Conservation (phyloP, 257 asterid species). For the Salvia splendens region DNA sequence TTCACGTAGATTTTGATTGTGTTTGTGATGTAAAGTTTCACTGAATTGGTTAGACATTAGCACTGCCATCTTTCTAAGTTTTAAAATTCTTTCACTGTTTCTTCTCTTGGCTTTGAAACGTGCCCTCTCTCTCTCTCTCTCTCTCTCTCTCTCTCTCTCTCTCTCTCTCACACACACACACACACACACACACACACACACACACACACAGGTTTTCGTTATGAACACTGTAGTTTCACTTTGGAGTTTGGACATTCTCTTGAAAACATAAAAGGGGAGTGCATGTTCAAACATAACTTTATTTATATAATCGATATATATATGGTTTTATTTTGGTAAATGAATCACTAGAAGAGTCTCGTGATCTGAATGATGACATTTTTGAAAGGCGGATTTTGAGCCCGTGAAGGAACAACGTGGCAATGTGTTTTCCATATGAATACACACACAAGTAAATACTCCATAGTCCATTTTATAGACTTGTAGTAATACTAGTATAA, state of each 20-base stretch:
- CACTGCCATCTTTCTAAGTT: background rate
- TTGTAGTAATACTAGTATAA: too few species aligned
- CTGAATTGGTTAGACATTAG: slow-evolving; percentile 10
- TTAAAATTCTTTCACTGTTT: background rate
- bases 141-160: background rate
- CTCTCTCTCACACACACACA: background rate
- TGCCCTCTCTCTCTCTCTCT: background rate
- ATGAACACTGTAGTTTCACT: background rate
- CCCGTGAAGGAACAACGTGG: slow-evolving; percentile 16
- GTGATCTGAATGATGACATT: too few species aligned
- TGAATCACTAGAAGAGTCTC: too few species aligned
- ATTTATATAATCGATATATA: too few species aligned
- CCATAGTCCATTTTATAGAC: too few species aligned
- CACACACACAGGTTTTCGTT: background rate
- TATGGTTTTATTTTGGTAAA: too few species aligned
- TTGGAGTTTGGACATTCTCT: too few species aligned
- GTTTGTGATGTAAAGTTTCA: slow-evolving; percentile 32
- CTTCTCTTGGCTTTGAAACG: background rate
- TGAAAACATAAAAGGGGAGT: too few species aligned
- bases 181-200: too few species aligned
- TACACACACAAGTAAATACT: too few species aligned
- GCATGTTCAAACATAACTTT: too few species aligned
- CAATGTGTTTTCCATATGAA: slow-evolving; percentile 4
- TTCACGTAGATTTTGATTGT: background rate
- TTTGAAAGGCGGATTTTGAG: slow-evolving; percentile 5